Percentiles rank a stretch among this genome's conserved stretches.
Conservation (phyloP, 352 stramenopile species). For the Aphanomyces cochlioides region DNA sequence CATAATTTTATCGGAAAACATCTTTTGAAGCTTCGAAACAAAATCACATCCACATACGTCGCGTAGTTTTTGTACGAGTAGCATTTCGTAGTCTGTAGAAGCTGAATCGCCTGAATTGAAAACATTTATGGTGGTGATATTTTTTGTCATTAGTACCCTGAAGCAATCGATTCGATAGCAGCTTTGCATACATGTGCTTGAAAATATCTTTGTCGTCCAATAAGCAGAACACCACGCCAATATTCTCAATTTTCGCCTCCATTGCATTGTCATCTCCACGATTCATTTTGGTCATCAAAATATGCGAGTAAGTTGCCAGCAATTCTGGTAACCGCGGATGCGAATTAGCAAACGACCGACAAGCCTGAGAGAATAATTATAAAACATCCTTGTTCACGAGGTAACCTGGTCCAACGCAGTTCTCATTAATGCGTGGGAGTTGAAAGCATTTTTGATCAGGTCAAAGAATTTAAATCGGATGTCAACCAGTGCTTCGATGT, state of each 20-base stretch:
- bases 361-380: constrained; percentile 45
- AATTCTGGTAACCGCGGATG: constrained; percentile 73
- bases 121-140: no score
- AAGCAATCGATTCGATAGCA: constrained; percentile 76
- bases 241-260: constrained; percentile 77
- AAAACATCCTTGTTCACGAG: background rate
- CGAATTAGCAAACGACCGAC: constrained; percentile 76
- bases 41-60: constrained; percentile 84
- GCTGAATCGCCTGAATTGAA: constrained; percentile 49
- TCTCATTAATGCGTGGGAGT: constrained; percentile 76
- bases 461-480: constrained; percentile 80
- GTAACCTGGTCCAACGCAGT: constrained; percentile 74
- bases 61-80: constrained; percentile 78
- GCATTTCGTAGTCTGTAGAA: constrained; percentile 68
- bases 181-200: constrained; percentile 87
- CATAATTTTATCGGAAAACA: constrained; percentile 82
- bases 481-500: constrained; percentile 81
- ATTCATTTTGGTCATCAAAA: constrained; percentile 57
- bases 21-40: constrained; percentile 86
- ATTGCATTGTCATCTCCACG: constrained; percentile 32
- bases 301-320: constrained; percentile 80
- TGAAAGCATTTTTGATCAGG: constrained; percentile 81
- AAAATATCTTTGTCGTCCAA: constrained; percentile 88
- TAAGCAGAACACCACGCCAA: constrained; percentile 81
- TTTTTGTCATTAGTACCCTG: constrained; percentile 50